Evolutionary conservation across 1,139 yeast genomes (phyloP), one percentile per base, ranked within the genome.

Genomic region (Kodamaea arcana): DNA sequence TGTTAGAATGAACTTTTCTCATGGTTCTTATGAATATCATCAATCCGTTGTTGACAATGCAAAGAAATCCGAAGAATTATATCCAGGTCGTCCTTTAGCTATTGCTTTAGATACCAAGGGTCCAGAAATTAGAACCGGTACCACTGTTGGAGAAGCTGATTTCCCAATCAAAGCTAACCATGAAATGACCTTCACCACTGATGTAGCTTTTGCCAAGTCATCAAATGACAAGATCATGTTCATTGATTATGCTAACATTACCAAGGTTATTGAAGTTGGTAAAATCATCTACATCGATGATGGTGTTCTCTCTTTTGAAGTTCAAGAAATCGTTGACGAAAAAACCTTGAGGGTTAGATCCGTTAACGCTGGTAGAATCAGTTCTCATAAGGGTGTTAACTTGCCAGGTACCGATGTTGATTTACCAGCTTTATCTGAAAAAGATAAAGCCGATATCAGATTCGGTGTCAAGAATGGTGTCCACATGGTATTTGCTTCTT

Each of bases 31-130:
- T 70, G 96, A 86, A 56, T 92, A 92, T 79, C 98, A 92, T 69
- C 95, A 90, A 71, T 72, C 87, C 44, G 98, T 94, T 54, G 72
- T 92, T 65, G 97, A 92, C 76, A 90, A 92, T 61, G 87, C 97
- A 52, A 84, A 94, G 70, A 81, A 86, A 67, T 88, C 97, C 42
- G 97, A 86, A 69, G 81, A 81, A 65, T 65, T 83, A 41, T 88
- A 83, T 66, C 80, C 85, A 48, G 97, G 97, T 54, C 85, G 97
- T 73, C 98, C 97, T 37, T 76, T 92, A 58, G 97, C 96, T 45
- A 88, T 92, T 67, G 99, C 99, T 48, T 80, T 92, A 56, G 99
- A 92, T 68, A 94, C 98, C 64, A 94, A 92, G 78, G 99, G 99
- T 51, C 98, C 99, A 47, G 98, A 94, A 73, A 92, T 92, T 70